Base-by-base conservation (phyloP, 768 basidiomycete species). In the Lactifluus piperatus region DNA sequence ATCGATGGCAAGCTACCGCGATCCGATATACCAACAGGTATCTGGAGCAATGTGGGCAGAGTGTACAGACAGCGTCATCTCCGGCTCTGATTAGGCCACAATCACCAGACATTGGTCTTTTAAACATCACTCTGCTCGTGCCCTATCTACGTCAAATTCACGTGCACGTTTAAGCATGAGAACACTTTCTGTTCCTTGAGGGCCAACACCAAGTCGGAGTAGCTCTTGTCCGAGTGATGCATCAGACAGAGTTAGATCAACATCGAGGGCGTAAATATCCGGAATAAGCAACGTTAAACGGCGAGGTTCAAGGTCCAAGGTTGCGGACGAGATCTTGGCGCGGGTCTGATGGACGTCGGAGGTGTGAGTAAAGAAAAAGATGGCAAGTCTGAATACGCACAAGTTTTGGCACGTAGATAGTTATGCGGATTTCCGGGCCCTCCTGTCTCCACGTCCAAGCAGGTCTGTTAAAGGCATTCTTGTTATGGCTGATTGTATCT, bases 81-180 rank as follows among this genome's bases (percentile, higher is more conserved):
- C 43, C n/a, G 22, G 22, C 10, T 30, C 20, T 34, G 1, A 36
- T n/a, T 69, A 79, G 11, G 67, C 77, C 50, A 71, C 66, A 14
- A 88, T 65, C 5, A 82, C 68, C 51, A 90, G 67, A 45, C 71
- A 60, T 8, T 72, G 75, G 49, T 84, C 79, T 6, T 72, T 78
- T 22, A 87, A 76, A 36, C 73, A 76, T 88, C 88, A 91, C 68
- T 88, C 82, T 7, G 85, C 86, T 47, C 67, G 72, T 1, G 86
- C 86, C 2, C 65, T 68, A 24, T 87, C 84, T 0, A 88, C 80
- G 57, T 86, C 76, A 16, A 89, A 75, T 37, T 76, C 74, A 6
- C 82, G 73, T 65, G 79, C 76, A 44, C 81, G 76, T 65, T 86
- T 86, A 36, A 88, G 74, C 57, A 68, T 70, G 51, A 86, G 67